Percentiles rank a stretch among this genome's conserved stretches.
phyloP scores from a whole-genome alignment of 257 asterid genomes.

The Oldenlandia corymbosa region DNA sequence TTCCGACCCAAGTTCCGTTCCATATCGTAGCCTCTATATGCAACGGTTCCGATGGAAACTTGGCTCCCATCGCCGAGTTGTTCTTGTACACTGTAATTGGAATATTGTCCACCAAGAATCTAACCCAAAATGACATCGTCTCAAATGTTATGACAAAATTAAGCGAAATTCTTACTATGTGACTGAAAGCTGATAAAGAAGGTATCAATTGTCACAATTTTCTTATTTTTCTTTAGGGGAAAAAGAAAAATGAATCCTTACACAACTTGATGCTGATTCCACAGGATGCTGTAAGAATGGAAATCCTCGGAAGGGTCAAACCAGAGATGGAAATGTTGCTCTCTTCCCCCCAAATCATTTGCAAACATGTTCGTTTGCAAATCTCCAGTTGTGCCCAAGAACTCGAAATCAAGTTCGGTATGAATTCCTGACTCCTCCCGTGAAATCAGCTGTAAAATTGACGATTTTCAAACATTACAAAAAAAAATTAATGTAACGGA shows the following conservation, averaged over 20 bases:
- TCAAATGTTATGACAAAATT: no score
- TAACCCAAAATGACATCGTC: no score
- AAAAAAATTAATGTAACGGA: no score
- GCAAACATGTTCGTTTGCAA: slow-evolving; percentile 50
- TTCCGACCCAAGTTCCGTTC: slow-evolving; percentile 41
- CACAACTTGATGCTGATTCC: slow-evolving; percentile 49
- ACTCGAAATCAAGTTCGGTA: slow-evolving; percentile 50
- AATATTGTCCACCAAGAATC: slow-evolving; percentile 33
- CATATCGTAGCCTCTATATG: slow-evolving; percentile 50
- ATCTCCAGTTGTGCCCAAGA: slow-evolving; percentile 39
- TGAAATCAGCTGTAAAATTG: slow-evolving; percentile 26
- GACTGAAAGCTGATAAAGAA: no score
- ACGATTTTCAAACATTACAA: no score
- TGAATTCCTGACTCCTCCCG: slow-evolving; percentile 25
- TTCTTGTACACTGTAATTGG: slow-evolving; percentile 55
- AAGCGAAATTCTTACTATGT: no score
- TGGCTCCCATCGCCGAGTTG: slow-evolving; percentile 18
- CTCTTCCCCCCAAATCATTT: slow-evolving; percentile 39
- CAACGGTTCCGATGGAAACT: slow-evolving; percentile 32
- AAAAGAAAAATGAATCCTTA: no score
- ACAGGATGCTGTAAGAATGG: slow-evolving; percentile 41
- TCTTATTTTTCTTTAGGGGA: no score
- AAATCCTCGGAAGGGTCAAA: slow-evolving; percentile 57
- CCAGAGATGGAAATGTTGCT: slow-evolving; percentile 44
- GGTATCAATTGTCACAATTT: no score